Conservation (phyloP, 148 eudicot genomes). For the Diospyros kaki region DNA sequence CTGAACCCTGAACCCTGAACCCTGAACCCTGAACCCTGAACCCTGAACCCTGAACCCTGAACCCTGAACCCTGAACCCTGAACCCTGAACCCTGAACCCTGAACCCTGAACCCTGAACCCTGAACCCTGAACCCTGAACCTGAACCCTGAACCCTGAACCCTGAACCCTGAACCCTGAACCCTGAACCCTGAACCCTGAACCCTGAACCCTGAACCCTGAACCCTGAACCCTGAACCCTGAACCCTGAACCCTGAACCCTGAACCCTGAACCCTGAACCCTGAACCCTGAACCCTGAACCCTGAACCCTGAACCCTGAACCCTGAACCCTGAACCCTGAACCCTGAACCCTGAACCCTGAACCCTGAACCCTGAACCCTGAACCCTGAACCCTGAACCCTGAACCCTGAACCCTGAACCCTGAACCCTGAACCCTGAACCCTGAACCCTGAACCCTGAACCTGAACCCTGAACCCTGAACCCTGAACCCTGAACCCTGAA, state of each 20-base stretch:
- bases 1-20: background rate
- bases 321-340: background rate
- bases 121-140: slow-evolving; percentile 7
- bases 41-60: slow-evolving; percentile 1
- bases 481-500: too few species aligned
- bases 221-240: background rate
- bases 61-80: background rate
- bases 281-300: slow-evolving; percentile 3
- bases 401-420: background rate
- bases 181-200: slow-evolving; percentile 7
- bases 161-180: slow-evolving; percentile 8
- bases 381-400: slow-evolving; percentile 1
- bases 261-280: slow-evolving; percentile 1
- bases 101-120: background rate
- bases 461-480: too few species aligned
- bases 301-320: slow-evolving; percentile 1
- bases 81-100: slow-evolving; percentile 2
- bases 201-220: background rate
- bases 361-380: background rate
- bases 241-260: slow-evolving; percentile 1
- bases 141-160: slow-evolving; percentile 7
- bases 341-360: background rate
- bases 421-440: background rate
- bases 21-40: background rate
- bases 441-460: too few species aligned